Conservation (phyloP, 208 protist genomes). For the Acanthamoeba rhysodes region DNA sequence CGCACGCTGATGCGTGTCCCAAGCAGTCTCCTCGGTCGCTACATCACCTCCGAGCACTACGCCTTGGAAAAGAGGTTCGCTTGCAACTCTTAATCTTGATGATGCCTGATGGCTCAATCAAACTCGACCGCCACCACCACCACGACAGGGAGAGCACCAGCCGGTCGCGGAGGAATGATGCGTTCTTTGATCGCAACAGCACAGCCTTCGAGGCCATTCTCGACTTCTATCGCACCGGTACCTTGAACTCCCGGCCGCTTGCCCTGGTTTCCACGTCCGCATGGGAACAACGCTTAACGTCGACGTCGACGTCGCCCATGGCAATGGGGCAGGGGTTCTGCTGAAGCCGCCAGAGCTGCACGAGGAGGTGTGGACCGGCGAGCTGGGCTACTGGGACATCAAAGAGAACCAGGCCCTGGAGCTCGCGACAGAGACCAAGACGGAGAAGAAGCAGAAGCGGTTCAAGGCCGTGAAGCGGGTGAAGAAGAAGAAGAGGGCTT, state of each 20-base stretch:
- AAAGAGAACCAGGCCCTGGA: background rate
- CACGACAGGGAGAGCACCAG: background rate
- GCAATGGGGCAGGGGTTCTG: constrained; percentile 12
- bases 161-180: background rate
- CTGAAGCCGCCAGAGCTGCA: constrained; percentile 48
- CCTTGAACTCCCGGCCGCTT: background rate
- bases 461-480: background rate
- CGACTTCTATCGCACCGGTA: constrained; percentile 36
- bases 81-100: background rate
- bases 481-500: constrained; percentile 1
- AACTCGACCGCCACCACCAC: too few species aligned
- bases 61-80: background rate
- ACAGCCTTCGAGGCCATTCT: constrained; percentile 26
- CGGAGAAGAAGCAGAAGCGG: background rate
- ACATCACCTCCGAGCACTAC: constrained; percentile 16
- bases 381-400: constrained; percentile 20
- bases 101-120: background rate
- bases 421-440: background rate
- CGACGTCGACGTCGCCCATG: too few species aligned
- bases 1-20: background rate
- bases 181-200: constrained; percentile 39
- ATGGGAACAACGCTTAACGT: too few species aligned
- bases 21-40: background rate
- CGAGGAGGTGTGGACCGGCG: constrained; percentile 23
- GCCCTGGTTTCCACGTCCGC: too few species aligned